These are phyloP conservation scores for Odonthalia washingtoniensis DNA, from an alignment of 31 red algal genomes.

Conservation along the genomic window DNA sequence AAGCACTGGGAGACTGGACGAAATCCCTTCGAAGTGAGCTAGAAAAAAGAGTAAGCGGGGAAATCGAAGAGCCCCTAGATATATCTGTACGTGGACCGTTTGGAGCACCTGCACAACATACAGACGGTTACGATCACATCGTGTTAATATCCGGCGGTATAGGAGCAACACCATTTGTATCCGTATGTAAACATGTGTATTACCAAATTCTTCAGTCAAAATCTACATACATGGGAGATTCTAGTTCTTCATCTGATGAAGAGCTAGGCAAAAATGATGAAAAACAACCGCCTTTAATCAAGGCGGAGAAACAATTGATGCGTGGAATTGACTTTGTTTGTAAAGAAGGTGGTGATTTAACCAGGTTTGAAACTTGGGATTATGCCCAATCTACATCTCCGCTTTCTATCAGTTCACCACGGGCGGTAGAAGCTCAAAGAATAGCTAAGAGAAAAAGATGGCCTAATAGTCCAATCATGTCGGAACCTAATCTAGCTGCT, in stretches of 20 bases:
- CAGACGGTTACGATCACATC: conserved; percentile 65
- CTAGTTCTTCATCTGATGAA: neutral
- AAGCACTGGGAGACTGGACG: conserved; percentile 82
- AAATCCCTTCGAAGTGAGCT: conserved; percentile 38
- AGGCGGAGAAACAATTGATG: neutral
- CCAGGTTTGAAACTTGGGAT: neutral
- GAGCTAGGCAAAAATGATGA: neutral
- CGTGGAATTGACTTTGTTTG: conserved; percentile 1
- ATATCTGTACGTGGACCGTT: conserved; percentile 75
- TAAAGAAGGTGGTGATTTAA: conserved; percentile 4
- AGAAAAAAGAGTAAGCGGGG: conserved; percentile 13
- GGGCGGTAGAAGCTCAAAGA: too few species aligned
- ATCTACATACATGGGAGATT: neutral
- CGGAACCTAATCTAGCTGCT: too few species aligned
- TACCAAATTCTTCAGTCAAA: conserved; percentile 33
- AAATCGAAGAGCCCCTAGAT: conserved; percentile 3
- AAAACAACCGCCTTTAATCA: neutral
- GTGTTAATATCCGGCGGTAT: conserved; percentile 83
- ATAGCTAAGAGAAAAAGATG: too few species aligned
- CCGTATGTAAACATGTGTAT: conserved; percentile 60
- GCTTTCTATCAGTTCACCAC: too few species aligned
- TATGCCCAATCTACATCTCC: neutral
- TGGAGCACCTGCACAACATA: conserved; percentile 82
- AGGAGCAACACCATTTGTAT: conserved; percentile 78
- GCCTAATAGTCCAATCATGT: too few species aligned